Percentiles rank a stretch among this genome's conserved stretches.
These are phyloP conservation scores for Lagerstroemia fauriei DNA, from an alignment of 441 rosid species.

Conservation along the genomic window DNA sequence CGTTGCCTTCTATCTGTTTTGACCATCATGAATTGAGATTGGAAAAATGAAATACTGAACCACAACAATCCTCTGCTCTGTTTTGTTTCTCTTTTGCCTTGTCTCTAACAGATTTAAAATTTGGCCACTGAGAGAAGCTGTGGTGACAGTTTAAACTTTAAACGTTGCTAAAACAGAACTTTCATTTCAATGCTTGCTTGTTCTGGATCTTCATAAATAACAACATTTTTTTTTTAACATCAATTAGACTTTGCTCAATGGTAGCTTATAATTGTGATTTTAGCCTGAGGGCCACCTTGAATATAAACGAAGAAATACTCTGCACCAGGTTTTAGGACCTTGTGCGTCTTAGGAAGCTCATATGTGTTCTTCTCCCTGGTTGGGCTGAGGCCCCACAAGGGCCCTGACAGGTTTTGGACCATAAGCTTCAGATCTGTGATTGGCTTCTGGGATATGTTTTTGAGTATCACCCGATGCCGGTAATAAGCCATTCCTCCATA, in stretches of 20 bases:
- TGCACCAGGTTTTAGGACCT: constrained; percentile 46
- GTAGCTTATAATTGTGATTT: constrained; percentile 60
- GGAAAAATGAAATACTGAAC: too few relatives aligned
- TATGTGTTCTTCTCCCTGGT: constrained; percentile 48
- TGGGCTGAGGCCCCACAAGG: constrained; percentile 62
- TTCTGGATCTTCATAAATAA: neutral
- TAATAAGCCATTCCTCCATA: constrained; percentile 48
- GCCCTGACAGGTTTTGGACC: constrained; percentile 54
- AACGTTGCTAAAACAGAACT: neutral
- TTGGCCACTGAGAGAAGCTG: too few relatives aligned
- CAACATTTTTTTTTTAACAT: too few relatives aligned
- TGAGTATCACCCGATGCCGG: constrained; percentile 65
- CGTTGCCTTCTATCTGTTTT: too few relatives aligned
- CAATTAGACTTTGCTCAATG: constrained; percentile 23
- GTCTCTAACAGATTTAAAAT: neutral
- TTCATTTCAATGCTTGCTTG: neutral
- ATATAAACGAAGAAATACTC: constrained; percentile 57
- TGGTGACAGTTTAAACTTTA: too few relatives aligned
- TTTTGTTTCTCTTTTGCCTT: too few relatives aligned
- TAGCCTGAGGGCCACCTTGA: constrained; percentile 80
- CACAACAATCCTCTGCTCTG: too few relatives aligned
- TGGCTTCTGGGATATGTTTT: constrained; percentile 54
- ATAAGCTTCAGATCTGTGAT: constrained; percentile 48
- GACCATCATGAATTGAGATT: too few relatives aligned
- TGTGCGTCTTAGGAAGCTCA: constrained; percentile 53